These are phyloP conservation scores for Vigna unguiculata DNA, from an alignment of 306 rosid species.

Conservation along the genomic window DNA sequence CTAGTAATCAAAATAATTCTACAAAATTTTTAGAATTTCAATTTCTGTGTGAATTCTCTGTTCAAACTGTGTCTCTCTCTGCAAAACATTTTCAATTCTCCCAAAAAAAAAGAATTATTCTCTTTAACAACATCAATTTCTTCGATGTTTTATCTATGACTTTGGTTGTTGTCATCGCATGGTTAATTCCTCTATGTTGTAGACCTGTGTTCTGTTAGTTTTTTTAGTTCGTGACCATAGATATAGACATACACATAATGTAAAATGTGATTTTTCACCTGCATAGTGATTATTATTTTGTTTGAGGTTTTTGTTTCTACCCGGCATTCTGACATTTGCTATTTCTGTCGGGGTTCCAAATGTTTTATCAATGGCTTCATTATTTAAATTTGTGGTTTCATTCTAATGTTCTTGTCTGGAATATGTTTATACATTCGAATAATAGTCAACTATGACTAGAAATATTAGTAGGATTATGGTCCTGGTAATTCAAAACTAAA, in stretches of 20 bases:
- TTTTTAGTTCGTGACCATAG: slow-evolving; percentile 17
- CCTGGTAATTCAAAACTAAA: slow-evolving; percentile 32
- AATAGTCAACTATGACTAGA: slow-evolving; percentile 22
- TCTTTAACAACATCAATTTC: too few relatives aligned
- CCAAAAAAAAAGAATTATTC: too few relatives aligned
- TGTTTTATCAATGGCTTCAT: slow-evolving; percentile 21
- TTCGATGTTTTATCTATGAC: not conserved
- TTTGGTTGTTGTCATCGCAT: slow-evolving; percentile 22
- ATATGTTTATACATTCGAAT: slow-evolving; percentile 27
- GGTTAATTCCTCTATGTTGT: slow-evolving; percentile 26
- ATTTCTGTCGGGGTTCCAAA: slow-evolving; percentile 2
- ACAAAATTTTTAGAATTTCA: too few relatives aligned
- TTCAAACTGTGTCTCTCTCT: too few relatives aligned
- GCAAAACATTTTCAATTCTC: too few relatives aligned
- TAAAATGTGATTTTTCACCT: slow-evolving; percentile 26
- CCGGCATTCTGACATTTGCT: slow-evolving; percentile 12
- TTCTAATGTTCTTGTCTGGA: slow-evolving; percentile 17
- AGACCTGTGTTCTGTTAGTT: not conserved
- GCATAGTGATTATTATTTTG: slow-evolving; percentile 13
- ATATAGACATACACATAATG: not conserved
- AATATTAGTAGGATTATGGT: slow-evolving; percentile 26
- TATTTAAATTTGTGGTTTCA: slow-evolving; percentile 6
- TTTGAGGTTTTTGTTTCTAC: slow-evolving; percentile 23
- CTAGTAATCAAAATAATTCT: too few relatives aligned
- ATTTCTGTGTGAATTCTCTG: too few relatives aligned